Conservation (phyloP, 257 asterid species). For the Przewalskia tangutica region DNA sequence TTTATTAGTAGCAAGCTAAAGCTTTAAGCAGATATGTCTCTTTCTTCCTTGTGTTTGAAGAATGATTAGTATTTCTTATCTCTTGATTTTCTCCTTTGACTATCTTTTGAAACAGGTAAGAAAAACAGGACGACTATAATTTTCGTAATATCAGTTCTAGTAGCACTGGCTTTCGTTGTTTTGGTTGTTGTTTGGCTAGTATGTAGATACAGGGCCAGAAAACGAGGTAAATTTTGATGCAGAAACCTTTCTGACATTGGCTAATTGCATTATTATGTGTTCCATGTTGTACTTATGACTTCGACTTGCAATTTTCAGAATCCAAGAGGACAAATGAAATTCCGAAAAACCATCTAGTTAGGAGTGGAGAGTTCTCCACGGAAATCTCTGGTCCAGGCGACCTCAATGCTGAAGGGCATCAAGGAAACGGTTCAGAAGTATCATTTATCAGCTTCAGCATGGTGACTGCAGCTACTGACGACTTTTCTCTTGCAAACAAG, state of each 20-base stretch:
- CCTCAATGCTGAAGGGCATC: constrained; percentile 35
- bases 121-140: constrained; percentile 14
- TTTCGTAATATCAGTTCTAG: constrained; percentile 20
- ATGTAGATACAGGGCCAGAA: constrained; percentile 21
- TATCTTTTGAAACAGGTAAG: constrained; percentile 15
- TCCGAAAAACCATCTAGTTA: constrained; percentile 15
- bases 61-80: background rate
- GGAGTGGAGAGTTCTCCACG: constrained; percentile 34
- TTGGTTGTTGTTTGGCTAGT: constrained; percentile 29
- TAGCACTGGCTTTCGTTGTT: constrained; percentile 23
- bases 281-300: background rate
- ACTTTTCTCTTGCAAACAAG: constrained; percentile 50
- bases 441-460: constrained; percentile 40
- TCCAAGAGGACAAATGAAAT: constrained; percentile 14
- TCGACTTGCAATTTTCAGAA: constrained; percentile 10
- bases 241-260: background rate
- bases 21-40: background rate
- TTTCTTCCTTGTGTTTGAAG: background rate
- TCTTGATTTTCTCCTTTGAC: background rate
- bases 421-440: constrained; percentile 47
- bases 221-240: constrained; percentile 25
- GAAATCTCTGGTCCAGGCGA: constrained; percentile 37
- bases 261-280: background rate
- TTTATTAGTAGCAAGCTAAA: background rate
- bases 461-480: constrained; percentile 49